phyloP scores from a whole-genome alignment of 169 alveolate genomes.

The Theileria parva region DNA sequence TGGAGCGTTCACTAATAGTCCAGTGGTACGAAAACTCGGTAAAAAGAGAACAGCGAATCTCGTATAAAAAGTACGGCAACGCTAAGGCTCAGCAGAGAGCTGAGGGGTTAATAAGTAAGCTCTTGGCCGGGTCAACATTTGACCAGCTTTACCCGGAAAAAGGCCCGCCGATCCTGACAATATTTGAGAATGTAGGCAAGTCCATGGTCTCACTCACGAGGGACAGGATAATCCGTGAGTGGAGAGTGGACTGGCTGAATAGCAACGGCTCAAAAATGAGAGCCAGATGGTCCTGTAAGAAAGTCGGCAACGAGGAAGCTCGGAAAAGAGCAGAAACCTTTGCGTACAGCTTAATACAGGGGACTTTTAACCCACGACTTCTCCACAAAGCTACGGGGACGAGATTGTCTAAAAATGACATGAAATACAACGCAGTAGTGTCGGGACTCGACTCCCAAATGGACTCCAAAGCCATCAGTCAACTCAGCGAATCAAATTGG shows the following conservation, averaged over 20 bases:
- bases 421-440: slow-evolving; percentile 57
- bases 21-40: slow-evolving; percentile 77
- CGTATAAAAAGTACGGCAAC: slow-evolving; percentile 79
- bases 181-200: slow-evolving; percentile 72
- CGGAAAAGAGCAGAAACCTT: slow-evolving; percentile 75
- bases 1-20: slow-evolving; percentile 75
- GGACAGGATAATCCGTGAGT: slow-evolving; percentile 72
- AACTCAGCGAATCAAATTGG: slow-evolving; percentile 20
- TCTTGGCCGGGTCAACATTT: slow-evolving; percentile 73
- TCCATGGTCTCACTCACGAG: slow-evolving; percentile 75
- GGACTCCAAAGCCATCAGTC: not conserved
- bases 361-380: slow-evolving; percentile 73
- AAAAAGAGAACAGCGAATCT: slow-evolving; percentile 74
- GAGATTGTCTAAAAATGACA: slow-evolving; percentile 63
- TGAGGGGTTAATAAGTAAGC: slow-evolving; percentile 70
- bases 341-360: slow-evolving; percentile 77
- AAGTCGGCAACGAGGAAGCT: slow-evolving; percentile 80
- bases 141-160: slow-evolving; percentile 80
- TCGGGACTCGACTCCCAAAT: slow-evolving; percentile 20
- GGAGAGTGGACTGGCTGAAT: slow-evolving; percentile 80
- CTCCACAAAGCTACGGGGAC: slow-evolving; percentile 82
- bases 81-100: slow-evolving; percentile 81
- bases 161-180: slow-evolving; percentile 79
- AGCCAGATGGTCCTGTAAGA: slow-evolving; percentile 82
- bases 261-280: slow-evolving; percentile 65